phyloP scores from a whole-genome alignment of 345 rosid genomes.

The Alliaria petiolata region DNA sequence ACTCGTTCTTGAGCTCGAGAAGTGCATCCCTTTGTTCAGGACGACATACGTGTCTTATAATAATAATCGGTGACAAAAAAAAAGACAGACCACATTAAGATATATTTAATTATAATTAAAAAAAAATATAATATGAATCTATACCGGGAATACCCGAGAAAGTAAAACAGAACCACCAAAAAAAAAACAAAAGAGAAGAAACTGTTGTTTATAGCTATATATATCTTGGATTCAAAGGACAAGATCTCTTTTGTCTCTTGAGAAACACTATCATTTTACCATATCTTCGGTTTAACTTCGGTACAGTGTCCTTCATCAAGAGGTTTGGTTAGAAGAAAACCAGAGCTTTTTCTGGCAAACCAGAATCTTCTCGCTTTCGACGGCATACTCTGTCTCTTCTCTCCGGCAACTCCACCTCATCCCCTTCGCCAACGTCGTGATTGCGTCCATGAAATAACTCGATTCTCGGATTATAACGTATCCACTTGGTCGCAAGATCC shows the following conservation, averaged over 20 bases:
- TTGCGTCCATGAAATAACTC: constrained; percentile 66
- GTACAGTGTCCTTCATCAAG: constrained; percentile 11
- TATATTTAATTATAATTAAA: not conserved
- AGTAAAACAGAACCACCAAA: not conserved
- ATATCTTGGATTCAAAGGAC: not conserved
- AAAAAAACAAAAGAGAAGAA: no score
- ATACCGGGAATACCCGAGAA: not conserved
- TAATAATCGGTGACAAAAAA: no score
- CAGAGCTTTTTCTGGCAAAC: constrained; percentile 92
- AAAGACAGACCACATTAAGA: no score
- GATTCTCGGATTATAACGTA: constrained; percentile 79
- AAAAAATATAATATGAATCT: constrained; percentile 2
- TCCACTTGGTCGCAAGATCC: constrained; percentile 78
- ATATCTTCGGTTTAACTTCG: not conserved
- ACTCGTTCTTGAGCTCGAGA: not conserved
- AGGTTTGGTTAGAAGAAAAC: constrained; percentile 46
- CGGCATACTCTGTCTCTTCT: constrained; percentile 61
- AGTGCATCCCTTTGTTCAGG: not conserved
- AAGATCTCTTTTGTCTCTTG: not conserved
- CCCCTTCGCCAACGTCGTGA: constrained; percentile 64
- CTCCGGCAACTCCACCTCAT: constrained; percentile 80
- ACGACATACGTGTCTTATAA: not conserved
- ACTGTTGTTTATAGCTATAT: constrained; percentile 8
- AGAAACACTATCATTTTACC: constrained; percentile 10
- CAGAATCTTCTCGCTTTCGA: constrained; percentile 74